These are phyloP conservation scores for Zymoseptoria pseudotritici DNA, from an alignment of 2,329 filamentous ascomycete genomes.

Conservation along the genomic window DNA sequence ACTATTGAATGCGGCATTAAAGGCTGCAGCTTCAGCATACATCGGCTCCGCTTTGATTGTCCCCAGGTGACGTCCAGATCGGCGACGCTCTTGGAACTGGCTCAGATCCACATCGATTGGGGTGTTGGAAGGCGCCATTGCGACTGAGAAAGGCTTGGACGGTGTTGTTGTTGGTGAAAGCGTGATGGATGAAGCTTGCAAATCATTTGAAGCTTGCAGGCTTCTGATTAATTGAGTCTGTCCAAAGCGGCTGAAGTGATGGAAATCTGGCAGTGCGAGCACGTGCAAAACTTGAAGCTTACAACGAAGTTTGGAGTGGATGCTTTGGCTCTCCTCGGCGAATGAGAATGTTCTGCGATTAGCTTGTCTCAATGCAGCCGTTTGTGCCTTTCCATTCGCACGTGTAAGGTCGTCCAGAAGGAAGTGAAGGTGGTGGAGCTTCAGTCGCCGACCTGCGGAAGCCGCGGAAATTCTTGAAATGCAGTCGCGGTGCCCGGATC, in stretches of 20 bases:
- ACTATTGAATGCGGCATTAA: background rate
- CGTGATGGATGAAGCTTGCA: background rate
- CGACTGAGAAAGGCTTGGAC: background rate
- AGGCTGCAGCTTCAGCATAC: background rate
- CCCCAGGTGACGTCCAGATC: background rate
- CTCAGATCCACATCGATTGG: background rate
- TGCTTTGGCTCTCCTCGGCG: background rate
- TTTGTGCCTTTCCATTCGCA: background rate
- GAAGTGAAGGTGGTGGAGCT: background rate
- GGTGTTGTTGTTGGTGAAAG: background rate
- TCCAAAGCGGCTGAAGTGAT: background rate
- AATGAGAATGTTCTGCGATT: background rate
- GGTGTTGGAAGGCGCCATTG: background rate
- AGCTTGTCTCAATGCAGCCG: background rate
- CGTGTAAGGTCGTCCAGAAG: background rate
- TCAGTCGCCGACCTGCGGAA: background rate
- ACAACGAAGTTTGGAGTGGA: background rate
- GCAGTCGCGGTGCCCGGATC: background rate
- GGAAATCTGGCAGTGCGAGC: no score
- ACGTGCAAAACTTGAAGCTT: background rate
- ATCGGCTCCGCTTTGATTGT: background rate
- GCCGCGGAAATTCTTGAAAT: background rate
- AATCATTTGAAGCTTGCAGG: background rate
- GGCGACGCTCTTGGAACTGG: background rate
- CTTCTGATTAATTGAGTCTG: background rate